phyloP scores from a whole-genome alignment of 495 filamentous ascomycete genomes.

The Aspergillus bridgeri region DNA sequence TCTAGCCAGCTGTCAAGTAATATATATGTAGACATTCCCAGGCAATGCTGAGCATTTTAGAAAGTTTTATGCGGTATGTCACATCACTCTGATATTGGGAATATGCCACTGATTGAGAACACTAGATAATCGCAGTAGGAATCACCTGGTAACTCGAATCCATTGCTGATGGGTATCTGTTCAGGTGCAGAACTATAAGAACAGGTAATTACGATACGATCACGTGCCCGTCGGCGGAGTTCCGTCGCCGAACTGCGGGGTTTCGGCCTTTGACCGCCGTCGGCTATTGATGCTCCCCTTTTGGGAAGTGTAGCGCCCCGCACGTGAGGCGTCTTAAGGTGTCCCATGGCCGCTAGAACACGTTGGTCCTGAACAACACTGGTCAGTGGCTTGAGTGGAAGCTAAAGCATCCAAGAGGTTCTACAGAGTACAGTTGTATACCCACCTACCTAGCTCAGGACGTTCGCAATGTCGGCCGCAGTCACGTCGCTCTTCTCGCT shows the following conservation, averaged over 20 bases:
- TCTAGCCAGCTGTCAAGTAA: too few relatives aligned
- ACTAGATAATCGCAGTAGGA: too few relatives aligned
- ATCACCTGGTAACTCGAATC: too few relatives aligned
- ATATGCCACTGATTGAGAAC: too few relatives aligned
- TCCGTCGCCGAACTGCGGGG: conserved; percentile 34
- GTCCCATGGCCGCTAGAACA: neutral
- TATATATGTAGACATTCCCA: too few relatives aligned
- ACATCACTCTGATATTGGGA: too few relatives aligned
- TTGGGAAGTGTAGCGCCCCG: conserved; percentile 10
- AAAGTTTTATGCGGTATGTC: too few relatives aligned
- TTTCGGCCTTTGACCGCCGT: conserved; percentile 15
- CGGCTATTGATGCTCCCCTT: conserved; percentile 18
- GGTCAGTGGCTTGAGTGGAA: too few relatives aligned
- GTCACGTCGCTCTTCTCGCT: conserved; percentile 42
- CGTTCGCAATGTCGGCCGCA: conserved; percentile 4
- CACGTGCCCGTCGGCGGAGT: conserved; percentile 3
- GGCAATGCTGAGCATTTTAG: too few relatives aligned
- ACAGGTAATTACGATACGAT: neutral
- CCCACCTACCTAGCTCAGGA: neutral
- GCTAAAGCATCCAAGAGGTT: too few relatives aligned
- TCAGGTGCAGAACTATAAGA: too few relatives aligned
- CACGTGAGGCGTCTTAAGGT: conserved; percentile 12
- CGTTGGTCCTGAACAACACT: neutral
- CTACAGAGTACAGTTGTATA: neutral
- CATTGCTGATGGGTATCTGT: too few relatives aligned